Evolutionary conservation across 306 rosid species (phyloP), one percentile per base, ranked within the genome.

Genomic region (Corylus avellana): DNA sequence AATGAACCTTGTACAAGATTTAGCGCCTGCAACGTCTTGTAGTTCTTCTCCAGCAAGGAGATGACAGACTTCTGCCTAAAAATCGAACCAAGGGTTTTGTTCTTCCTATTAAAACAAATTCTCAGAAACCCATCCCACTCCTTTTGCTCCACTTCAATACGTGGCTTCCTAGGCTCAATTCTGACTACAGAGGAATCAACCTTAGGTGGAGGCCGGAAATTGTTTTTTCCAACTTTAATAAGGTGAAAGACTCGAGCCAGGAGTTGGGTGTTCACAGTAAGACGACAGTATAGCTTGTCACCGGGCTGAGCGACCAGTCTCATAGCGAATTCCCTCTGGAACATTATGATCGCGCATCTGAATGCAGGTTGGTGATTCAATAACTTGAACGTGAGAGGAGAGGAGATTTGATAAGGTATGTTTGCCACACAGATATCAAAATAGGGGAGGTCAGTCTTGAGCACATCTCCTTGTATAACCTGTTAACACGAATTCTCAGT

Each of bases 311-410:
- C 98, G 27, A 94, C 93, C 76, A 94, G 80, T 74, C 98, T 90
- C 98, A 92, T 90, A 13, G 98, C 97, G 46, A 94, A 94, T 78
- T 94, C 98, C 79, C 97, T 85, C 80, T 94, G 98, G 64, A 92
- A 94, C 98, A 94, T 94, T 61, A 94, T 92, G 80, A 94, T 89
- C 20, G 98, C 97, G 51, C 97, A 90, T 75, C 98, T 84, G 84
- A 94, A 94, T 2, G 89, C 76, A 12, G 97, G 97, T 66, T 89
- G 89, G 82, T 94, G 98, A 78, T 77, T 82, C 74, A 95, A 80
- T 76, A 95, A 80, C 88, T 95, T 95, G 89, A 95, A 95, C 11
- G 98, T 95, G 37, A 95, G 97, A n/a, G 98, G 98, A 8, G 98
- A 92, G 4, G 98, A 94, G 61, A 94, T 94, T 83, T 94, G 98